Conservation (phyloP, 306 rosid genomes). For the Corylus heterophylla region DNA sequence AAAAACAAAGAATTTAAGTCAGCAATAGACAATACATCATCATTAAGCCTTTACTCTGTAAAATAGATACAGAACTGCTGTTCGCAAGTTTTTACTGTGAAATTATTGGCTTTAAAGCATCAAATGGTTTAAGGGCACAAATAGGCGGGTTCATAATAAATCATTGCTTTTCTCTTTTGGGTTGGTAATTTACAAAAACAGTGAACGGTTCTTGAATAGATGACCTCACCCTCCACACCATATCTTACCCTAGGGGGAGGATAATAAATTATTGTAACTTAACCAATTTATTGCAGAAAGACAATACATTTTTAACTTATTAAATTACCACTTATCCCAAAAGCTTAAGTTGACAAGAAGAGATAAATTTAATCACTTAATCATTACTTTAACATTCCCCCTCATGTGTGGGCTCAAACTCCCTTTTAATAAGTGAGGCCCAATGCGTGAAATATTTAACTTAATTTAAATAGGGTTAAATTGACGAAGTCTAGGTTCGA, state of each 20-base stretch:
- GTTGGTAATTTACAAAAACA: background rate
- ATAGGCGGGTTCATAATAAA: background rate
- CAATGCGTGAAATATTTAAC: too few species aligned
- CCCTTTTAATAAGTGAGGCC: too few species aligned
- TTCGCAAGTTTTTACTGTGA: background rate
- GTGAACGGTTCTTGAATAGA: background rate
- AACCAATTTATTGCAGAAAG: background rate
- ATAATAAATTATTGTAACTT: background rate
- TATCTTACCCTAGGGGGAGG: background rate
- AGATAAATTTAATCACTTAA: too few species aligned
- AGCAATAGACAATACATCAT: slow-evolving; percentile 9
- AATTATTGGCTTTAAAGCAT: background rate
- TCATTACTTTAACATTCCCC: too few species aligned
- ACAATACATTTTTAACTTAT: background rate
- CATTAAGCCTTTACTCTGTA: background rate
- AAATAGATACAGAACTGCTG: background rate
- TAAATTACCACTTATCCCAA: too few species aligned
- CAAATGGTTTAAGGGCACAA: background rate
- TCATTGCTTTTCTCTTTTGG: background rate
- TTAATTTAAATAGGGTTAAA: too few species aligned
- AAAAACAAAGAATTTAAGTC: slow-evolving; percentile 20
- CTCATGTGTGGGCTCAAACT: too few species aligned
- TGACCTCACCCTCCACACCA: background rate
- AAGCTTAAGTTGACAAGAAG: too few species aligned
- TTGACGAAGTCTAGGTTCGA: too few species aligned